Conservation (phyloP, 805 yeast genomes). For the Hanseniaspora singularis region DNA sequence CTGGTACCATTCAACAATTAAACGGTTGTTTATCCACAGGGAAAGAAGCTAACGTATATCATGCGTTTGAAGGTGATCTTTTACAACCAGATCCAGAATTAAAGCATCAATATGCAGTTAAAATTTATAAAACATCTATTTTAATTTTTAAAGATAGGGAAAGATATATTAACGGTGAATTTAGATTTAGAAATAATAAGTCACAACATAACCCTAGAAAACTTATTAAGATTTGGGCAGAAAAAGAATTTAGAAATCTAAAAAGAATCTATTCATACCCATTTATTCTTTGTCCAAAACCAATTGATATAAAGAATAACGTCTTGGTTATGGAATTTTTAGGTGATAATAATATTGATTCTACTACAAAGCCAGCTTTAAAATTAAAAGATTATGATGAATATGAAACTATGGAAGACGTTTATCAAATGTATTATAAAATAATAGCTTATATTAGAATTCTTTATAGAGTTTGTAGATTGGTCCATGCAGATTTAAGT, state of each 20-base stretch:
- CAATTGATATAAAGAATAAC: constrained; percentile 76
- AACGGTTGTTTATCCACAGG: constrained; percentile 95
- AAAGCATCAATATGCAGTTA: constrained; percentile 59
- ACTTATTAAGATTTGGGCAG: constrained; percentile 98
- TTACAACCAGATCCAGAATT: constrained; percentile 23
- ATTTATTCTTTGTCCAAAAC: constrained; percentile 80
- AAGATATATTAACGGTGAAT: constrained; percentile 92
- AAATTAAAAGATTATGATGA: constrained; percentile 70
- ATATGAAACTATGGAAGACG: constrained; percentile 36
- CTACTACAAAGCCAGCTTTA: constrained; percentile 52
- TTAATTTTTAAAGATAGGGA: constrained; percentile 95
- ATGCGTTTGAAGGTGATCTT: constrained; percentile 41
- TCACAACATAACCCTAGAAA: constrained; percentile 86
- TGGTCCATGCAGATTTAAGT: constrained; percentile 93
- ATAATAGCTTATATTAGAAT: constrained; percentile 76
- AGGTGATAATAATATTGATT: constrained; percentile 33
- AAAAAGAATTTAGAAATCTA: constrained; percentile 87
- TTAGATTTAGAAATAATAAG: constrained; percentile 74
- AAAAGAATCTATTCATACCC: constrained; percentile 69
- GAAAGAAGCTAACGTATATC: constrained; percentile 96
- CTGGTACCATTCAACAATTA: constrained; percentile 71
- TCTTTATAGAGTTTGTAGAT: constrained; percentile 73
- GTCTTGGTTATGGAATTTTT: constrained; percentile 91
- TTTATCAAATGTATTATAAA: constrained; percentile 57
- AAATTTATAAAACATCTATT: constrained; percentile 91